A percentile compares a stretch with the other conserved stretches of the same genome.
Evolutionary conservation across 2,329 filamentous ascomycete genomes (phyloP).

Genomic region (Alternaria postmessia): DNA sequence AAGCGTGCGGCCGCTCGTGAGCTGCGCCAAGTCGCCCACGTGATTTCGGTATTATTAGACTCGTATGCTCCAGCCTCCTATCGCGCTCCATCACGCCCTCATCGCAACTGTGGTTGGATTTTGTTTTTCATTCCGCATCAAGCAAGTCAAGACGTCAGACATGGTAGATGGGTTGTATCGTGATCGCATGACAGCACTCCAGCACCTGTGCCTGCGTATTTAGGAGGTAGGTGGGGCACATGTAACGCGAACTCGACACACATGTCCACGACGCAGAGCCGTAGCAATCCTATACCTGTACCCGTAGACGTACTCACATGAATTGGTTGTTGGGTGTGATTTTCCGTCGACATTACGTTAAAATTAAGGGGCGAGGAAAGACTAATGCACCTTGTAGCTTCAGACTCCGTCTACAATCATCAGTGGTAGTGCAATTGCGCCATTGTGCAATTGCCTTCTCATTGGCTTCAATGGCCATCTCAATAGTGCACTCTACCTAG

Average conservation of each 20-base stretch:
- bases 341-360: neutral
- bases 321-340: neutral
- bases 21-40: slow-evolving; percentile 23
- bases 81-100: neutral
- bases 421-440: slow-evolving; percentile 17
- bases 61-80: slow-evolving; percentile 18
- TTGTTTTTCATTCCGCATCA: slow-evolving; percentile 10
- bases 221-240: slow-evolving; percentile 10
- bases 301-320: neutral
- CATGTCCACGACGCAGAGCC: neutral
- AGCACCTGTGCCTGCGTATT: neutral
- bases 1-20: slow-evolving; percentile 16
- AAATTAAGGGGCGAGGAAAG: neutral
- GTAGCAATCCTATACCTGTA: neutral
- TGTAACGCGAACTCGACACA: slow-evolving; percentile 12
- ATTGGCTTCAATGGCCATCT: slow-evolving; percentile 7
- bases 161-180: neutral
- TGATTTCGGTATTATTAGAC: slow-evolving; percentile 22
- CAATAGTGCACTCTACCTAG: slow-evolving; percentile 14
- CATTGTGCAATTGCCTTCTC: slow-evolving; percentile 12
- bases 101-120: neutral
- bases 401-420: slow-evolving; percentile 2
- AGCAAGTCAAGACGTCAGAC: neutral
- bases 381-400: slow-evolving; percentile 5
- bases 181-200: neutral